Conservation (phyloP, 805 yeast species). For the Aciculoconidium aculeatum region DNA sequence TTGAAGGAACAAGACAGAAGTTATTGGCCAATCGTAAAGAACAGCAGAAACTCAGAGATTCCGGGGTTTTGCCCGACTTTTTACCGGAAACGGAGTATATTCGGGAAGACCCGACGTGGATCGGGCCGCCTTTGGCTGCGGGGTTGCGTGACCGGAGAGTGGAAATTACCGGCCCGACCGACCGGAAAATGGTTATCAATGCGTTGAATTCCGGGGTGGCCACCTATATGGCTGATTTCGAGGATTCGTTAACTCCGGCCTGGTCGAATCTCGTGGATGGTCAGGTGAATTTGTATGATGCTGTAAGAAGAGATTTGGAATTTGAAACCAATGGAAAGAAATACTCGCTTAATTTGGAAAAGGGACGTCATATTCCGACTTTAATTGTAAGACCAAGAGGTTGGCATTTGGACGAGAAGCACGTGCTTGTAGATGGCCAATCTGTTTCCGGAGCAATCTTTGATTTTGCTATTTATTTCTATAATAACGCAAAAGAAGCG, state of each 20-base stretch:
- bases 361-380: slow-evolving; percentile 62
- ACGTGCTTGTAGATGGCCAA: slow-evolving; percentile 64
- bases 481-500: slow-evolving; percentile 62
- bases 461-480: slow-evolving; percentile 76
- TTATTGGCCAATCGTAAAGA: slow-evolving; percentile 56
- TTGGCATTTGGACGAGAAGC: slow-evolving; percentile 78
- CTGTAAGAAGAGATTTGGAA: slow-evolving; percentile 58
- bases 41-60: slow-evolving; percentile 57
- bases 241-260: slow-evolving; percentile 80
- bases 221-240: slow-evolving; percentile 84
- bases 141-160: slow-evolving; percentile 71
- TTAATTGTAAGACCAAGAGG: slow-evolving; percentile 84
- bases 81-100: slow-evolving; percentile 63
- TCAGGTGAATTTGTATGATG: slow-evolving; percentile 74
- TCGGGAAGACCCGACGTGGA: slow-evolving; percentile 71
- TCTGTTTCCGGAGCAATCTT: slow-evolving; percentile 73
- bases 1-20: slow-evolving; percentile 54
- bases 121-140: slow-evolving; percentile 66
- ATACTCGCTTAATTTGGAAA: slow-evolving; percentile 38
- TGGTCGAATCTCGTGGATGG: slow-evolving; percentile 78
- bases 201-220: slow-evolving; percentile 75
- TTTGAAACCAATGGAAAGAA: slow-evolving; percentile 38
- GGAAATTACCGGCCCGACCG: slow-evolving; percentile 84
- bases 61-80: slow-evolving; percentile 57
- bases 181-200: slow-evolving; percentile 76